These are phyloP conservation scores for Termitomyces sp. DNA, from an alignment of 768 basidiomycete species.

Conservation along the genomic window DNA sequence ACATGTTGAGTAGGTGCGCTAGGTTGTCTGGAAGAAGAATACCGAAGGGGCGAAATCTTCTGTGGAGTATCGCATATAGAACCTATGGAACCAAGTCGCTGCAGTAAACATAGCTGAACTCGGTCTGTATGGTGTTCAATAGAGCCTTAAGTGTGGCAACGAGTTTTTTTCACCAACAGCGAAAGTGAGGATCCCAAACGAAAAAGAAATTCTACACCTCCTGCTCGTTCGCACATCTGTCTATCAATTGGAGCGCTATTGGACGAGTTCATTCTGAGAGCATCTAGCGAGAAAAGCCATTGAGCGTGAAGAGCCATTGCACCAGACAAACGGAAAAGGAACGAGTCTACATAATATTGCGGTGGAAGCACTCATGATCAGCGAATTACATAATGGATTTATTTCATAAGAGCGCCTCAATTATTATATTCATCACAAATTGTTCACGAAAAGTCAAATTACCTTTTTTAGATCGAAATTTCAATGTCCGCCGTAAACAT, in stretches of 20 bases:
- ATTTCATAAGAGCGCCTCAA: not conserved
- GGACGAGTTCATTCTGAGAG: constrained; percentile 59
- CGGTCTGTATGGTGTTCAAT: constrained; percentile 43
- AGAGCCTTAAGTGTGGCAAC: constrained; percentile 15
- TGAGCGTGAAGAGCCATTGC: constrained; percentile 37
- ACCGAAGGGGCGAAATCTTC: constrained; percentile 81
- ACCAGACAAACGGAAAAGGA: not conserved
- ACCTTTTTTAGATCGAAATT: no score
- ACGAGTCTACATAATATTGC: no score
- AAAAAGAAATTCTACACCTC: constrained; percentile 84
- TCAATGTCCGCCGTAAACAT: no score
- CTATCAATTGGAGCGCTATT: constrained; percentile 50
- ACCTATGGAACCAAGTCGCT: constrained; percentile 88
- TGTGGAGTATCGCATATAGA: constrained; percentile 86
- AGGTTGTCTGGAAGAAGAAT: constrained; percentile 11
- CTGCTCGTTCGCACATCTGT: constrained; percentile 75
- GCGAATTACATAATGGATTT: constrained; percentile 6
- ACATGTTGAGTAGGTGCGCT: constrained; percentile 9
- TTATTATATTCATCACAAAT: no score
- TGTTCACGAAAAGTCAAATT: no score
- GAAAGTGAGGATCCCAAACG: constrained; percentile 74
- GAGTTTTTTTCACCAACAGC: constrained; percentile 50
- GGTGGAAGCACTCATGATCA: no score
- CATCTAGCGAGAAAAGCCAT: constrained; percentile 69
- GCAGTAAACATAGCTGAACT: constrained; percentile 83